Percentiles rank a stretch among this genome's conserved stretches.
phyloP scores from a whole-genome alignment of 148 eudicot genomes.

The Fagopyrum tataricum region DNA sequence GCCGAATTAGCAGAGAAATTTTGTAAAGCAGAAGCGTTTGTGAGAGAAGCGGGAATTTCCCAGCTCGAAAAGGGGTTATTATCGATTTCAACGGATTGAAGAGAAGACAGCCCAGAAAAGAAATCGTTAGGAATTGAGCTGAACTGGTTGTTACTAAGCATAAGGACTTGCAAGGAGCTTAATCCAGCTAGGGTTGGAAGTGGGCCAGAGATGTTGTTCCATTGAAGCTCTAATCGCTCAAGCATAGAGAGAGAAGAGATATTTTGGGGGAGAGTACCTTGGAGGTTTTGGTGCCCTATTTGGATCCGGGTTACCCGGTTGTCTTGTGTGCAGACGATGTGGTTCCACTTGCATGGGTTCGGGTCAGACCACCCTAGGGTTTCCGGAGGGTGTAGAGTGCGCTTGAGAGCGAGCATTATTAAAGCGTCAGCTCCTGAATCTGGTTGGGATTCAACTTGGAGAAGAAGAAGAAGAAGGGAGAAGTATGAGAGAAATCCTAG shows the following conservation, averaged over 20 bases:
- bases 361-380: slow-evolving; percentile 65
- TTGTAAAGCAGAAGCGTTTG: slow-evolving; percentile 50
- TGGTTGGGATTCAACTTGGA: neutral
- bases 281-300: slow-evolving; percentile 67
- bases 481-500: neutral
- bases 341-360: slow-evolving; percentile 81
- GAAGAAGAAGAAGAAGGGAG: neutral
- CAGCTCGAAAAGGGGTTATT: slow-evolving; percentile 66
- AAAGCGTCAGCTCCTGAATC: slow-evolving; percentile 31
- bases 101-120: slow-evolving; percentile 57
- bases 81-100: slow-evolving; percentile 69
- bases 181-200: slow-evolving; percentile 60
- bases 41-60: slow-evolving; percentile 58
- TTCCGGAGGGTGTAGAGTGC: slow-evolving; percentile 42
- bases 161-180: slow-evolving; percentile 51
- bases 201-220: slow-evolving; percentile 76
- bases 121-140: slow-evolving; percentile 57
- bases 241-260: slow-evolving; percentile 46
- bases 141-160: slow-evolving; percentile 68
- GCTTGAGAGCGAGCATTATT: slow-evolving; percentile 64
- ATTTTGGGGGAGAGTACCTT: slow-evolving; percentile 66
- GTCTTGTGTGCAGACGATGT: slow-evolving; percentile 44
- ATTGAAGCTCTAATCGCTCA: slow-evolving; percentile 71
- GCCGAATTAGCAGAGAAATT: slow-evolving; percentile 84
- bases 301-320: slow-evolving; percentile 81